Evolutionary conservation across 768 basidiomycete species (phyloP).

Genomic region (Mycena vulgaris): DNA sequence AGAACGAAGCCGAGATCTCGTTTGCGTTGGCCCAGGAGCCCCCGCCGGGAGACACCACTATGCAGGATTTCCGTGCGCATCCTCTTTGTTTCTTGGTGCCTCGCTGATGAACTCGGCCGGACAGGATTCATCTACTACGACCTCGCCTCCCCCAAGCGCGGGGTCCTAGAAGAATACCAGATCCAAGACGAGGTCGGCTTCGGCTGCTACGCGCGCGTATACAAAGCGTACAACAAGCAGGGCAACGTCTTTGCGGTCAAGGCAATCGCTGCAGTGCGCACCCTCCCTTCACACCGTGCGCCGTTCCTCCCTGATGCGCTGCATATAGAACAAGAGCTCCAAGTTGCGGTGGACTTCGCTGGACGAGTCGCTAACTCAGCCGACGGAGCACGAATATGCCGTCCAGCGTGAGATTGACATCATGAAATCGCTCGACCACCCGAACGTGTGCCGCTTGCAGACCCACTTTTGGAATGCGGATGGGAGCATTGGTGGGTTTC

Average conservation of each 20-base stretch:
- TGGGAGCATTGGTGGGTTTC: conserved; percentile 65
- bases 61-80: conserved; percentile 83
- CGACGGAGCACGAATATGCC: neutral
- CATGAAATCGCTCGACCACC: conserved; percentile 82
- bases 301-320: neutral
- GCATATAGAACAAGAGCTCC: conserved; percentile 24
- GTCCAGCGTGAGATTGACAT: conserved; percentile 68
- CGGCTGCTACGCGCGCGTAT: conserved; percentile 92
- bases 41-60: conserved; percentile 51
- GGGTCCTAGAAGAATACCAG: conserved; percentile 77
- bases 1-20: conserved; percentile 87
- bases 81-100: neutral
- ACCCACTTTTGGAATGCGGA: conserved; percentile 82
- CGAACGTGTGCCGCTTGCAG: conserved; percentile 85
- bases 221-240: conserved; percentile 83
- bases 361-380: neutral
- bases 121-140: conserved; percentile 83
- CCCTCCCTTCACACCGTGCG: conserved; percentile 11
- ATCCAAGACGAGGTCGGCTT: conserved; percentile 81
- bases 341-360: conserved; percentile 57
- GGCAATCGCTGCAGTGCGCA: conserved; percentile 75
- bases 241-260: conserved; percentile 90
- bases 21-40: conserved; percentile 75
- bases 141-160: conserved; percentile 62
- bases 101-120: neutral